Evolutionary conservation across 176 grass and related monocot genomes (phyloP).

Genomic region (Miscanthus lutarioriparius): DNA sequence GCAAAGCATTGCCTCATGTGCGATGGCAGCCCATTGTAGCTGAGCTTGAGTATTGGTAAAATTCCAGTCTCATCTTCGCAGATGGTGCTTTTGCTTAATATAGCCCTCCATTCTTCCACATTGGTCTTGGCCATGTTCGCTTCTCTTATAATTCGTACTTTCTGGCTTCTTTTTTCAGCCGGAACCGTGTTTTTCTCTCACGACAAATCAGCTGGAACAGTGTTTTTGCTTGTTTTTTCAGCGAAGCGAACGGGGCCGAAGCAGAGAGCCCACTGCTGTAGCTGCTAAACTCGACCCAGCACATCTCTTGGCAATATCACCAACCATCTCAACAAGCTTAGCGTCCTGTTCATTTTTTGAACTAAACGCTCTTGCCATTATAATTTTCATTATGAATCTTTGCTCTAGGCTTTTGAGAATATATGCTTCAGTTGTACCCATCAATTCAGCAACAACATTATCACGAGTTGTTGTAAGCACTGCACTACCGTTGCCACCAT

Average conservation of each 20-base stretch:
- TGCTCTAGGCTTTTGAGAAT: neutral
- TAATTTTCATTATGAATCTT: neutral
- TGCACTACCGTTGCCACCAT: neutral
- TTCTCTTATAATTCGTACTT: no score
- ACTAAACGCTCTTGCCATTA: neutral
- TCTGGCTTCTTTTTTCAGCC: no score
- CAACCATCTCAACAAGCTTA: neutral
- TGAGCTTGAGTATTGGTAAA: neutral
- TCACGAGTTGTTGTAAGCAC: conserved; percentile 1
- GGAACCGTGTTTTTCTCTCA: no score
- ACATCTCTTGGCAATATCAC: neutral
- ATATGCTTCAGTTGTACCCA: neutral
- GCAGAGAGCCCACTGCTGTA: neutral
- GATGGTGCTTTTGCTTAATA: neutral
- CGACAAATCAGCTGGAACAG: no score
- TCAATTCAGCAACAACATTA: neutral
- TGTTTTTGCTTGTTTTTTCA: no score
- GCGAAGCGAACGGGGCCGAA: no score
- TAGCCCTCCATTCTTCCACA: neutral
- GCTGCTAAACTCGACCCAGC: neutral
- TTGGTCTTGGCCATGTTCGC: neutral
- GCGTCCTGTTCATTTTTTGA: neutral
- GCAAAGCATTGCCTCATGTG: conserved; percentile 26
- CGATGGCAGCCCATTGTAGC: neutral
- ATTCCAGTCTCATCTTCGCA: neutral